Percentiles rank a stretch among this genome's conserved stretches.
Conservation (phyloP, 2,329 filamentous ascomycete species). For the Trichoderma hamatum region DNA sequence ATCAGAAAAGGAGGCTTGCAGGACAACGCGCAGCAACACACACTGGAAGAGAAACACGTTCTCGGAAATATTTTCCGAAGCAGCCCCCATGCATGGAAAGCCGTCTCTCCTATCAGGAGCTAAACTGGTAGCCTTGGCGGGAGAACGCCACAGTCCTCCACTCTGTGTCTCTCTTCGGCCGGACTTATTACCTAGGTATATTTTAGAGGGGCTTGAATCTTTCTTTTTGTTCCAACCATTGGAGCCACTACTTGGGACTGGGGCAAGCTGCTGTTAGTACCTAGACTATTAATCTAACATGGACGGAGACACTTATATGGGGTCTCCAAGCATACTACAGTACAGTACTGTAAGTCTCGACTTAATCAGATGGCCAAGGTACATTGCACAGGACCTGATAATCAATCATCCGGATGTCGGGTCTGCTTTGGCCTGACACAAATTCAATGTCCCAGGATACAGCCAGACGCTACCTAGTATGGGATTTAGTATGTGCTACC, state of each 20-base stretch:
- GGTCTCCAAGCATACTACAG: not conserved
- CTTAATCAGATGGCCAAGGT: not conserved
- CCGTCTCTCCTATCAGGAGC: not conserved
- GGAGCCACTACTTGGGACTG: not conserved
- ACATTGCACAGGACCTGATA: not conserved
- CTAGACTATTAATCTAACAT: not conserved
- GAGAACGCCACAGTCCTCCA: not conserved
- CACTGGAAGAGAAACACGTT: not conserved
- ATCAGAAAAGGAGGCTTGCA: not conserved
- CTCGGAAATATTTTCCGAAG: conserved; percentile 27
- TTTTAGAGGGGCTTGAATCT: not conserved
- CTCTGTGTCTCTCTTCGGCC: conserved; percentile 17
- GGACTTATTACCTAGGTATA: too few relatives aligned
- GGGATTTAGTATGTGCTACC: not conserved
- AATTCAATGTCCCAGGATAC: too few relatives aligned
- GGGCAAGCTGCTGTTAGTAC: not conserved
- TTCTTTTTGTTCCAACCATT: not conserved
- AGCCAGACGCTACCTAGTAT: not conserved
- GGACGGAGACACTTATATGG: not conserved
- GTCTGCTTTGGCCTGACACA: too few relatives aligned
- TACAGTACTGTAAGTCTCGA: too few relatives aligned
- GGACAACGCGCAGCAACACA: not conserved
- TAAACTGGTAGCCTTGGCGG: not conserved
- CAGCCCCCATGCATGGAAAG: not conserved
- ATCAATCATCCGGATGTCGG: not conserved